Evolutionary conservation across 164 flowering plant genomes (phyloP), one percentile per base, ranked within the genome.

Genomic region (Liriodendron chinense): DNA sequence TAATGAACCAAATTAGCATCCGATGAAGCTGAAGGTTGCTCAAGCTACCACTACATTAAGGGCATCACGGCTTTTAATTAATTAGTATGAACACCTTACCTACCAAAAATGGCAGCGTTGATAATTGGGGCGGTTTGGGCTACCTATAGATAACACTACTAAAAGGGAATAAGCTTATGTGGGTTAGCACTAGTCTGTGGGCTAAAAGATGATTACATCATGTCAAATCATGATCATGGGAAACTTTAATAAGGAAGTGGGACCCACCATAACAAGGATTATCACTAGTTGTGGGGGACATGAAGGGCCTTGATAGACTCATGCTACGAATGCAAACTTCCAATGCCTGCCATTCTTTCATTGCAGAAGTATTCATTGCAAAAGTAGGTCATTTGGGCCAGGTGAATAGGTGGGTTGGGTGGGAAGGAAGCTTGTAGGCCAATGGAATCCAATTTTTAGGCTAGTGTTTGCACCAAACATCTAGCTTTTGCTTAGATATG

Each of bases 341-440:
- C 9, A 64, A 23, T 21, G 43, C 10, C 34, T 26, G 13, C 9
- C 10, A 56, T 9, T 26, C 24, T 14, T 47, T 28, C 12, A n/a
- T 14, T n/a, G n/a, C n/a, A n/a, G n/a, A n/a, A n/a, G n/a, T n/a
- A n/a, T n/a, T n/a, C n/a, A n/a, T n/a, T 12, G 22, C 70, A 67
- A 67, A 26, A 67, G 48, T 34, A 34, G 18, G 70, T 9, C 23
- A n/a, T 12, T 14, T 20, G 49, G 14, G 49, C 70, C 47, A 67
- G 47, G 70, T 28, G 20, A 25, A 67, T 34, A 16, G 70, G 70
- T 34, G 2, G 28, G 70, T 67, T 8, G 70, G 70, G 70, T 67
- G 23, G 70, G 70, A 67, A 67, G 70, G 70, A 67, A 67, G 49
- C 70, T 67, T 67, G 70, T 26, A 67, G 70, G 70, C 70, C 70